Conservation (phyloP, 2,329 filamentous ascomycete genomes). For the Nemania diffusa region DNA sequence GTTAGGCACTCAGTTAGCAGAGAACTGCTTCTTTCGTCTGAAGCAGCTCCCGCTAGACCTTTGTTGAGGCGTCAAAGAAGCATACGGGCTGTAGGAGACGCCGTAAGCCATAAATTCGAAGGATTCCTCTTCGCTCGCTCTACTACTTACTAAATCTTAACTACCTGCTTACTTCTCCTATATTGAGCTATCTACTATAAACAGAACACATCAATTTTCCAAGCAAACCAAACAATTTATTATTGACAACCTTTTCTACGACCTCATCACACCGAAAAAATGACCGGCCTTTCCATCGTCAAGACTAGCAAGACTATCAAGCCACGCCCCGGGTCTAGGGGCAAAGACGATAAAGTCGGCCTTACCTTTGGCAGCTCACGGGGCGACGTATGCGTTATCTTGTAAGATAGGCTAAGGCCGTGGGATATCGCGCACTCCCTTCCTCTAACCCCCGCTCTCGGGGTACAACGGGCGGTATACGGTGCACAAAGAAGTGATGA, state of each 20-base stretch:
- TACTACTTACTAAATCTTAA: not conserved
- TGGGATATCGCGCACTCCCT: not conserved
- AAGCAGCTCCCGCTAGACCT: not conserved
- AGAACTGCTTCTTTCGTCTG: not conserved
- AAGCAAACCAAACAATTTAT: not conserved
- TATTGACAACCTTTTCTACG: not conserved
- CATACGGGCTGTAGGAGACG: not conserved
- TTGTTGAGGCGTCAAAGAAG: not conserved
- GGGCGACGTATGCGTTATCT: slow-evolving; percentile 2
- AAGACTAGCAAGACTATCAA: not conserved
- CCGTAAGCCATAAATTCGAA: not conserved
- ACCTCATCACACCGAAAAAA: not conserved
- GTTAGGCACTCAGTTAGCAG: not conserved
- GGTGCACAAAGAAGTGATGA: too few relatives aligned
- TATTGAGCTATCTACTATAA: too few relatives aligned
- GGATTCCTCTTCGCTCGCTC: not conserved
- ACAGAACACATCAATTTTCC: not conserved
- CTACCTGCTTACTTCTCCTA: not conserved
- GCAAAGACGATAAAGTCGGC: slow-evolving; percentile 15
- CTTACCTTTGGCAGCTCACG: slow-evolving; percentile 22
- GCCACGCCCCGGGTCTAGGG: not conserved
- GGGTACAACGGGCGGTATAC: not conserved
- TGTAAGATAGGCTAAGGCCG: not conserved
- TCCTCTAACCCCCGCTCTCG: not conserved
- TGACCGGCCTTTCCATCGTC: not conserved